Percentiles rank a stretch among this genome's conserved stretches.
phyloP scores from a whole-genome alignment of 2,329 filamentous ascomycete species.

The Ophiostoma himal-ulmi region DNA sequence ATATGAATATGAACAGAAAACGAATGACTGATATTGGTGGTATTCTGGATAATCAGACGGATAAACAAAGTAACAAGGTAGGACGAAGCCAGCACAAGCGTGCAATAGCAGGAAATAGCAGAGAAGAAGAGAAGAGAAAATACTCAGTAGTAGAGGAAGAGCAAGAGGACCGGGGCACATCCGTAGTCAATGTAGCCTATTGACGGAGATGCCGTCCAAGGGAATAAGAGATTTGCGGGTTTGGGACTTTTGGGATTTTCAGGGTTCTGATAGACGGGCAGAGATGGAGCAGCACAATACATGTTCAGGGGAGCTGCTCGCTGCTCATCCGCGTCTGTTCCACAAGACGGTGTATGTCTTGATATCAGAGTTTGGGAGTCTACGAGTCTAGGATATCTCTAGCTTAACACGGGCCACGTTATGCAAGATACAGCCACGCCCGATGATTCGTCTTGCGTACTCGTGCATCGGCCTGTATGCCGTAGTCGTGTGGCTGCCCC shows the following conservation, averaged over 20 bases:
- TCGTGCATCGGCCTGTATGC: neutral
- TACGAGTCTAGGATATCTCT: neutral
- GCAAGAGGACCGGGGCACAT: neutral
- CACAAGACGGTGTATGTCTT: neutral
- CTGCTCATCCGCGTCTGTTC: neutral
- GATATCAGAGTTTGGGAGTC: neutral
- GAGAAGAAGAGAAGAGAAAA: neutral
- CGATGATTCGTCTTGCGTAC: neutral
- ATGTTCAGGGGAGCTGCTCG: neutral
- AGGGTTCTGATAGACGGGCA: neutral
- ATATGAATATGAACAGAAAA: no score
- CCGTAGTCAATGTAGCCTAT: neutral
- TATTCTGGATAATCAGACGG: neutral
- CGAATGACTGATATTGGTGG: neutral
- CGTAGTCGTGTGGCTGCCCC: neutral
- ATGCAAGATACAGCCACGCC: conserved; percentile 2
- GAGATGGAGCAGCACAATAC: neutral
- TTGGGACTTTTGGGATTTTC: no score
- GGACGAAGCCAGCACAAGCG: neutral
- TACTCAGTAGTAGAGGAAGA: neutral
- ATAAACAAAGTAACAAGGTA: neutral
- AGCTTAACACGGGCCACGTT: conserved; percentile 2
- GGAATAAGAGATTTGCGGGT: neutral
- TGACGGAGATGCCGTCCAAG: neutral
- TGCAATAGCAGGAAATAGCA: neutral